These are phyloP conservation scores for Fonsecaea pedrosoi DNA, from an alignment of 2,329 filamentous ascomycete genomes.

Conservation along the genomic window DNA sequence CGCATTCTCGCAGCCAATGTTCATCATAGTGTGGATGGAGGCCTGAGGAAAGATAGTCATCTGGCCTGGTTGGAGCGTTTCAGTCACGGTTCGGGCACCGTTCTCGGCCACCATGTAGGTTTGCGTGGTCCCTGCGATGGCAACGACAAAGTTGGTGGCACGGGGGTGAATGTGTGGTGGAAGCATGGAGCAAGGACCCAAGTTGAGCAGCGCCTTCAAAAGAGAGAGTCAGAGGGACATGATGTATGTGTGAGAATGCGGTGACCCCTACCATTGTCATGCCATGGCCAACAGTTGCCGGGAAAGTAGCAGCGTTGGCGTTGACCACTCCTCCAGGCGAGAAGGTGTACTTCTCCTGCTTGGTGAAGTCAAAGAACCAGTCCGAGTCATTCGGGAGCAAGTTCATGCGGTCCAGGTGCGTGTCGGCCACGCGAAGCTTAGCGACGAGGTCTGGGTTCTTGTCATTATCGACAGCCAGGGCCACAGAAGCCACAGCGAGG, in stretches of 20 bases:
- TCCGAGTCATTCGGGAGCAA: slow-evolving; percentile 51
- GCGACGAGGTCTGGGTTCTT: slow-evolving; percentile 50
- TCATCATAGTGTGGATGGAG: slow-evolving; percentile 57
- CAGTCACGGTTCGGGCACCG: slow-evolving; percentile 52
- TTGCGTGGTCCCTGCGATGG: slow-evolving; percentile 56
- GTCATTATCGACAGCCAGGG: slow-evolving; percentile 49
- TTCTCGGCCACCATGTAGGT: slow-evolving; percentile 62
- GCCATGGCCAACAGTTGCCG: slow-evolving; percentile 55
- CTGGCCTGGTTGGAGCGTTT: slow-evolving; percentile 52
- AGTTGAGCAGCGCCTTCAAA: slow-evolving; percentile 47
- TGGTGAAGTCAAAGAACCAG: slow-evolving; percentile 60
- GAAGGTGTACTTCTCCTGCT: slow-evolving; percentile 52
- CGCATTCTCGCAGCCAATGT: slow-evolving; percentile 53
- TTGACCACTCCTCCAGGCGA: slow-evolving; percentile 58
- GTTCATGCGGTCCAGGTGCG: slow-evolving; percentile 54
- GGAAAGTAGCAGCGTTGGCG: slow-evolving; percentile 60
- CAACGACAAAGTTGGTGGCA: slow-evolving; percentile 58
- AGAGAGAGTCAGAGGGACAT: not conserved
- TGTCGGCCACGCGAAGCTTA: slow-evolving; percentile 50
- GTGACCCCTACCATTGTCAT: slow-evolving; percentile 50
- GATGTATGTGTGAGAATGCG: not conserved
- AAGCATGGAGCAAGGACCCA: slow-evolving; percentile 61
- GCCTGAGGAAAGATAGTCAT: slow-evolving; percentile 60
- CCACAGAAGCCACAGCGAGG: slow-evolving; percentile 33
- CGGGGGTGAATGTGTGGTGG: slow-evolving; percentile 58